Conservation (phyloP, 2,329 filamentous ascomycete species). For the Lachnellula subtilissima region DNA sequence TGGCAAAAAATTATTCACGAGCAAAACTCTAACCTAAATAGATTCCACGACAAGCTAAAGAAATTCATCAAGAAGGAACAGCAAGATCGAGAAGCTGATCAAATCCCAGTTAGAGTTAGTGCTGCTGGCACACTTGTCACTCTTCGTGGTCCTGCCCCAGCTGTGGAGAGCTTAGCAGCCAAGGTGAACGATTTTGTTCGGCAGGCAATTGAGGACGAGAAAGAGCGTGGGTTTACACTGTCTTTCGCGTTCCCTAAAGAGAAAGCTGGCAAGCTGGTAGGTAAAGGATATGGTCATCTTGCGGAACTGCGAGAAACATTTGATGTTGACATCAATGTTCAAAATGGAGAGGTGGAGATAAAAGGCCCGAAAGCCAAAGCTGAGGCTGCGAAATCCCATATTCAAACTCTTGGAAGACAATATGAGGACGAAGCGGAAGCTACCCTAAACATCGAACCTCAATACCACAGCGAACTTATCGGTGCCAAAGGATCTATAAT, state of each 20-base stretch:
- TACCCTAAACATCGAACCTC: conserved; percentile 81
- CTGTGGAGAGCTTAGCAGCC: conserved; percentile 64
- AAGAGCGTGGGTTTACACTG: conserved; percentile 82
- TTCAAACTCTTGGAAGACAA: conserved; percentile 71
- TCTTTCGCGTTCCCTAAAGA: conserved; percentile 94
- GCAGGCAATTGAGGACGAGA: conserved; percentile 87
- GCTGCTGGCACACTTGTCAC: conserved; percentile 58
- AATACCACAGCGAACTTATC: conserved; percentile 92
- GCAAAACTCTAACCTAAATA: conserved; percentile 31
- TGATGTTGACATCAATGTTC: conserved; percentile 76
- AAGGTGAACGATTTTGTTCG: conserved; percentile 77
- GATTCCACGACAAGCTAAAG: conserved; percentile 58
- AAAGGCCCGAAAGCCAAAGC: conserved; percentile 96
- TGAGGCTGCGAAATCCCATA: conserved; percentile 78
- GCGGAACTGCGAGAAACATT: conserved; percentile 62
- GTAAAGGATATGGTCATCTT: conserved; percentile 63
- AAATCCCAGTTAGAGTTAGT: conserved; percentile 57
- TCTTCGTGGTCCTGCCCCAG: conserved; percentile 70
- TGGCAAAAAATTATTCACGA: too few relatives aligned
- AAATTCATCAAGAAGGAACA: conserved; percentile 63
- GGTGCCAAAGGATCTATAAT: conserved; percentile 83
- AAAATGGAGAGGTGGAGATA: conserved; percentile 90
- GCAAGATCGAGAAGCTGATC: conserved; percentile 48
- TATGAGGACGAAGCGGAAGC: conserved; percentile 89
- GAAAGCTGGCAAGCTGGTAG: conserved; percentile 79